Evolutionary conservation across 345 rosid genomes (phyloP), one percentile per base, ranked within the genome.

Genomic region (Lepidium sativum): DNA sequence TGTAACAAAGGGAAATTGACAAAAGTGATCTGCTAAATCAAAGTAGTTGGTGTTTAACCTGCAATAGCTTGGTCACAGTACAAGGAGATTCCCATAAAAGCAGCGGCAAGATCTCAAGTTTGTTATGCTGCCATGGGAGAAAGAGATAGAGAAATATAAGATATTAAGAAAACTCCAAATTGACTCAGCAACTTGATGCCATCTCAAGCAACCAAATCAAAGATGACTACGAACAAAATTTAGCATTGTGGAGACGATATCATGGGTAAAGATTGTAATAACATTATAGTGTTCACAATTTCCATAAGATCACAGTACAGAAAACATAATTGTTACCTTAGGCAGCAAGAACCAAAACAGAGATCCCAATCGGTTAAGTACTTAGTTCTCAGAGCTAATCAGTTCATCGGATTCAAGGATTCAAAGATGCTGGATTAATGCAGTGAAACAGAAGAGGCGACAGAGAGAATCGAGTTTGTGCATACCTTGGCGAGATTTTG

Each of bases 31-130:
- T 16, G 32, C 4, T 20, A 32, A 65, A 72, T 48, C 54, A 65
- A 65, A 56, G 54, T 39, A 65, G 41, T 57, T 0, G 25, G 58
- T 59, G 60, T 34, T 48, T 23, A 63, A 81, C 84, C 81, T 61
- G 59, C 45, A 86, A 60, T 59, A 83, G 72, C 14, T 37, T 16
- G 39, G 31, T 0, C 27, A 79, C 54, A 6, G 73, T 54, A 20
- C 68, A 76, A 34, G 27, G 17, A 16, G 84, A 71, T 9, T 67
- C 12, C 91, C 91, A 86, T 43, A 86, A 32, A 48, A 80, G 16
- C 37, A 47, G 40, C 5, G 79, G 84, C 70, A 80, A 57, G n/a
- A 68, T 37, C 18, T 38, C 33, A 20, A 20, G 21, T 2, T 2
- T 2, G 21, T 20, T 20, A 20, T 20, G 21, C 21, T 20, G 21